These are phyloP conservation scores for Phaeomoniella chlamydospora DNA, from an alignment of 2,329 filamentous ascomycete genomes.

Conservation along the genomic window DNA sequence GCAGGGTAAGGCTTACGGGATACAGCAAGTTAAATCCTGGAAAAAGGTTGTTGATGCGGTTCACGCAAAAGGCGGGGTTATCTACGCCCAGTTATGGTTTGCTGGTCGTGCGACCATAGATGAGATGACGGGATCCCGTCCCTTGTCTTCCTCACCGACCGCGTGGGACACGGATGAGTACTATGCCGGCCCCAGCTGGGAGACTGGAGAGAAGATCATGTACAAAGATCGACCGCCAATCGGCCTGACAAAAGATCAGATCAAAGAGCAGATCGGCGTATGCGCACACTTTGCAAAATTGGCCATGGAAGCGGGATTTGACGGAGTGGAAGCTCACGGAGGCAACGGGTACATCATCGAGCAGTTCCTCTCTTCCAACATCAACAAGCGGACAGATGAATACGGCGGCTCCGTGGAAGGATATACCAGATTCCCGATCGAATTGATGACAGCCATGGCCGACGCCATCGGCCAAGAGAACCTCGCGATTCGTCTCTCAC, in stretches of 20 bases:
- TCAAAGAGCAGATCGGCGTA: conserved; percentile 26
- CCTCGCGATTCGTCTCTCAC: conserved; percentile 30
- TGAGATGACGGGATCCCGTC: conserved; percentile 22
- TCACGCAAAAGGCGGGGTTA: conserved; percentile 34
- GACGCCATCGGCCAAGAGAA: conserved; percentile 30
- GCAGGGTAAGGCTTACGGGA: not conserved
- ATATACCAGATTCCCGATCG: conserved; percentile 40
- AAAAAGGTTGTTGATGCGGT: conserved; percentile 36
- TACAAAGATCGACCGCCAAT: conserved; percentile 29
- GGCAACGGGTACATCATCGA: conserved; percentile 38
- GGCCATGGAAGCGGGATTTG: conserved; percentile 41
- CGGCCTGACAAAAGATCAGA: conserved; percentile 29
- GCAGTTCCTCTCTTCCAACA: conserved; percentile 35
- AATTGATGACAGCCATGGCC: conserved; percentile 34
- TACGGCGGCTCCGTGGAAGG: conserved; percentile 38
- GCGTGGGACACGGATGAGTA: conserved; percentile 20
- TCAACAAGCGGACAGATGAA: conserved; percentile 34
- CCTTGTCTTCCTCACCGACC: conserved; percentile 25
- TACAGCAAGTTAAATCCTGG: conserved; percentile 34
- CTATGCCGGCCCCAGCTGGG: not conserved
- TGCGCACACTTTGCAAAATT: conserved; percentile 29
- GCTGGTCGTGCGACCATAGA: conserved; percentile 31
- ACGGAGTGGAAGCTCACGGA: conserved; percentile 35
- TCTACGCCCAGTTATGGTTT: conserved; percentile 27
- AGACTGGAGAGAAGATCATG: not conserved